These are phyloP conservation scores for Polygonum aviculare DNA, from an alignment of 148 eudicot genomes.

Conservation along the genomic window DNA sequence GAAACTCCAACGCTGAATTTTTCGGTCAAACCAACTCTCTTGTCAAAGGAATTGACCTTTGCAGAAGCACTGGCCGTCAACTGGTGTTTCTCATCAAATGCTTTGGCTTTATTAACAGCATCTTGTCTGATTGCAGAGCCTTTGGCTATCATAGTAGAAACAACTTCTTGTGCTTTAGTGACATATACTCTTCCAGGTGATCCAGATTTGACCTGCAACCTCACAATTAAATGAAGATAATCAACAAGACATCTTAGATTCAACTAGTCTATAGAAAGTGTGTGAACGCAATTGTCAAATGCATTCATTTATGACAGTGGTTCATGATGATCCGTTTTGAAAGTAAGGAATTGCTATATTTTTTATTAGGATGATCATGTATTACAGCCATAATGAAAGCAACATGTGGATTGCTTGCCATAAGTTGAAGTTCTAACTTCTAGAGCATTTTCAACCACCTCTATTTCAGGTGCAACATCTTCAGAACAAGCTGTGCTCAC, in stretches of 20 bases:
- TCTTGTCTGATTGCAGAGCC: conserved; percentile 85
- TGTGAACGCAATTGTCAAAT: neutral
- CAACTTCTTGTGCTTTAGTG: conserved; percentile 91
- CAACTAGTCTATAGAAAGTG: neutral
- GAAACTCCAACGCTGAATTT: conserved; percentile 79
- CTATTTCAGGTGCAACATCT: conserved; percentile 31
- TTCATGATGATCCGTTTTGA: neutral
- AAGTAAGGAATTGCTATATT: neutral
- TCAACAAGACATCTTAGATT: neutral
- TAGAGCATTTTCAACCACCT: neutral
- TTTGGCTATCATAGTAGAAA: conserved; percentile 82
- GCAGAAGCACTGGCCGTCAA: conserved; percentile 86
- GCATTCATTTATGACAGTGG: neutral
- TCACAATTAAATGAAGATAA: neutral
- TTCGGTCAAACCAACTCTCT: conserved; percentile 76
- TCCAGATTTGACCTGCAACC: conserved; percentile 36
- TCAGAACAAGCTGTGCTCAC: conserved; percentile 24
- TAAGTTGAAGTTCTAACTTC: neutral
- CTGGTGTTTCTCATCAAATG: conserved; percentile 91
- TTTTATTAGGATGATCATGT: neutral
- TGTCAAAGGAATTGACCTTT: conserved; percentile 69
- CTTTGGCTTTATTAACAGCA: conserved; percentile 85
- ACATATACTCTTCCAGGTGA: conserved; percentile 51
- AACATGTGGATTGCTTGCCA: neutral
- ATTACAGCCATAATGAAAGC: neutral